Evolutionary conservation across 1,139 yeast genomes (phyloP).

Genomic region (Geotrichum cucujoidarum): DNA sequence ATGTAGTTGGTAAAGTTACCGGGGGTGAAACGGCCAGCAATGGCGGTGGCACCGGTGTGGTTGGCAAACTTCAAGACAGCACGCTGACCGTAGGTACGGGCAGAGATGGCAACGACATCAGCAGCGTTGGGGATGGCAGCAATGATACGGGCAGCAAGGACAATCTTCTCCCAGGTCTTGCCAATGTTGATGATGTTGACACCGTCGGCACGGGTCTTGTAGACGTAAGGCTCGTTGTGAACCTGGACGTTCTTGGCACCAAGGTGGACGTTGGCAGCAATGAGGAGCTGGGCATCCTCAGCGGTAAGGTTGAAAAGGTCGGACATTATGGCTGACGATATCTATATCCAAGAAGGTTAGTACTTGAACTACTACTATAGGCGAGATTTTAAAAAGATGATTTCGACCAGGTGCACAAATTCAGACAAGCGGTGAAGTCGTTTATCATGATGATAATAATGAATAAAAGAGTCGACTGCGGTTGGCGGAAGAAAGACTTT

Average conservation of each 20-base stretch:
- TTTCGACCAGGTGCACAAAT: no score
- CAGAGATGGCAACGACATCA: conserved; percentile 97
- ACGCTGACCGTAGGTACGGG: conserved; percentile 99
- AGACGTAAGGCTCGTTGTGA: conserved; percentile 99
- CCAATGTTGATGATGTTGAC: conserved; percentile 96
- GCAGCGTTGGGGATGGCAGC: conserved; percentile 99
- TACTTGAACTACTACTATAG: no score
- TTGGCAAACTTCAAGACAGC: conserved; percentile 99
- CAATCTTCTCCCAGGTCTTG: conserved; percentile 99
- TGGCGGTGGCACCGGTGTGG: conserved; percentile 99
- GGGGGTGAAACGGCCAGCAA: conserved; percentile 99
- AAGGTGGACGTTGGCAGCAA: conserved; percentile 99
- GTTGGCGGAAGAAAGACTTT: no score
- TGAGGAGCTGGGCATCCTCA: conserved; percentile 98
- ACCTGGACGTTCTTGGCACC: conserved; percentile 99
- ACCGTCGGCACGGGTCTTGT: conserved; percentile 99
- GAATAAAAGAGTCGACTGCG: no score
- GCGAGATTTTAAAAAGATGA: neutral
- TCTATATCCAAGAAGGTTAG: conserved; percentile 1
- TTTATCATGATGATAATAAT: no score
- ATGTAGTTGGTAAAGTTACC: conserved; percentile 99
- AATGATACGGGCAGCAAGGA: conserved; percentile 98
- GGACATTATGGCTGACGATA: conserved; percentile 48
- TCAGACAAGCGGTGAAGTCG: no score
- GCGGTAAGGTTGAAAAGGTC: conserved; percentile 75